These are phyloP conservation scores for Tephrocybe sp. DNA, from an alignment of 768 basidiomycete species.

Conservation along the genomic window DNA sequence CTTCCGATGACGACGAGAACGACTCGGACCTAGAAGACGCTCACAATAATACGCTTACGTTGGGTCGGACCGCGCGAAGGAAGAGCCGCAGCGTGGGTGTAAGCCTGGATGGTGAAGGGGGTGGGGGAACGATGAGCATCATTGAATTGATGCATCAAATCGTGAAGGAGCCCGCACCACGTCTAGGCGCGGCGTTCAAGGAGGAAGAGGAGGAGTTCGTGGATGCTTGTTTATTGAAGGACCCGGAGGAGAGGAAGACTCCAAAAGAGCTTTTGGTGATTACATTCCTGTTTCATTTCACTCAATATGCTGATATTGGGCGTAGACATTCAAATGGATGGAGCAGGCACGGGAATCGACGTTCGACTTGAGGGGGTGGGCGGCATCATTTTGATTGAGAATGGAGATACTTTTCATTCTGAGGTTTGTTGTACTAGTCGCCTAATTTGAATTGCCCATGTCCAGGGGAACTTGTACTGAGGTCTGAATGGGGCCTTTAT, in stretches of 20 bases:
- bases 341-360: conserved; percentile 52
- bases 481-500: no score
- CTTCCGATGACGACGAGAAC: conserved; percentile 34
- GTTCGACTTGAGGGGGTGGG: conserved; percentile 78
- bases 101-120: conserved; percentile 82
- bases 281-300: conserved; percentile 14
- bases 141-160: conserved; percentile 96
- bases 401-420: not conserved
- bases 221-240: conserved; percentile 87
- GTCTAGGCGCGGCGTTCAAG: conserved; percentile 69
- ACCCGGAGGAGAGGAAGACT: conserved; percentile 76
- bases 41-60: conserved; percentile 42
- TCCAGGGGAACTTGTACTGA: no score
- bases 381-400: conserved; percentile 74
- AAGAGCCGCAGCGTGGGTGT: conserved; percentile 76
- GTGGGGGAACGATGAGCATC: conserved; percentile 96
- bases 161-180: conserved; percentile 96
- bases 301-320: not conserved
- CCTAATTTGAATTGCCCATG: no score
- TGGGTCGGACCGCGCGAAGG: conserved; percentile 48
- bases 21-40: conserved; percentile 75
- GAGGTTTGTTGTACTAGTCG: not conserved
- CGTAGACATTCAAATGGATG: conserved; percentile 74
- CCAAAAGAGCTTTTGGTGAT: conserved; percentile 83
- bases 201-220: conserved; percentile 79